Conservation (phyloP, 805 yeast species). For the Suhomyces pyralidae region DNA sequence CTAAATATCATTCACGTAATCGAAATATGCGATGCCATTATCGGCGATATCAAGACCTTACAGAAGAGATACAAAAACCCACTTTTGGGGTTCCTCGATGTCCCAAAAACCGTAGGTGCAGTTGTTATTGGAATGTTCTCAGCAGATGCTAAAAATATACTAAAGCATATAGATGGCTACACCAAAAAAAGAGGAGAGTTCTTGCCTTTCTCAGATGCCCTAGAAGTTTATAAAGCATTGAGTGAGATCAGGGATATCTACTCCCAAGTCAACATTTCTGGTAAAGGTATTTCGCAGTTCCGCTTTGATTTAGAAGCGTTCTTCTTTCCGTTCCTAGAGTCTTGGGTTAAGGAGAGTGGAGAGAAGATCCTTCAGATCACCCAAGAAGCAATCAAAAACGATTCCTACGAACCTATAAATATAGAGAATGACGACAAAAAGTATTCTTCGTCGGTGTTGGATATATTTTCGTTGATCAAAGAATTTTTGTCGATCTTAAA, state of each 20-base stretch:
- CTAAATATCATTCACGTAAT: constrained; percentile 54
- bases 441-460: constrained; percentile 62
- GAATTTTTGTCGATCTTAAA: constrained; percentile 57
- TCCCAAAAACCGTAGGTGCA: constrained; percentile 48
- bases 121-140: constrained; percentile 52
- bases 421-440: constrained; percentile 36
- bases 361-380: constrained; percentile 47
- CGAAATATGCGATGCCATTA: constrained; percentile 53
- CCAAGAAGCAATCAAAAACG: constrained; percentile 54
- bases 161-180: constrained; percentile 48
- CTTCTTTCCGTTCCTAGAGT: constrained; percentile 41
- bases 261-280: constrained; percentile 43
- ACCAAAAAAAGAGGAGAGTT: constrained; percentile 27
- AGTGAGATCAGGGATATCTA: constrained; percentile 51
- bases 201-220: constrained; percentile 53
- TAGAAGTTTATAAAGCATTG: constrained; percentile 53
- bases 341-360: constrained; percentile 45
- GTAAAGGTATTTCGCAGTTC: constrained; percentile 28
- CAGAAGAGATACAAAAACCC: constrained; percentile 62
- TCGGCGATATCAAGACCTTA: constrained; percentile 45
- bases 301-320: constrained; percentile 55
- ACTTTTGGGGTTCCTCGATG: constrained; percentile 54
- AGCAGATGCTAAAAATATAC: constrained; percentile 50
- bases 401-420: constrained; percentile 54
- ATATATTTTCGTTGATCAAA: constrained; percentile 61